These are phyloP conservation scores for Dacryopinax spathularia DNA, from an alignment of 768 basidiomycete species.

Conservation along the genomic window DNA sequence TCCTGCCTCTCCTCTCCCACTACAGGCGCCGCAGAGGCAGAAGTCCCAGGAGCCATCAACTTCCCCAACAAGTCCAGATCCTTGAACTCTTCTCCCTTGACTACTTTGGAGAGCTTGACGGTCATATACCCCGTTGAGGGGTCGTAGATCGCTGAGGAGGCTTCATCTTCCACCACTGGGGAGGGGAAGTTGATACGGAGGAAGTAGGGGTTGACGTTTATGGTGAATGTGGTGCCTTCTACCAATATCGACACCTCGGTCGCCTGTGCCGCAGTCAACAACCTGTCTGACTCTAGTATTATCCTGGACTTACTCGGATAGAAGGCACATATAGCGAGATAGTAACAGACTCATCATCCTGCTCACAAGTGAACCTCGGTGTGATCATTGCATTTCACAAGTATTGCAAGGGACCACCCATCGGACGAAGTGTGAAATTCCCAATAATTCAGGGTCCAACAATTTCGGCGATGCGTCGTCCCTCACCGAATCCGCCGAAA, in stretches of 20 bases:
- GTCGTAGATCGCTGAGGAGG: slow-evolving; percentile 59
- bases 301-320: slow-evolving; percentile 32
- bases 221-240: slow-evolving; percentile 48
- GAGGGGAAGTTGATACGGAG: slow-evolving; percentile 63
- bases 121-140: slow-evolving; percentile 64
- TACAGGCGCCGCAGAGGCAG: slow-evolving; percentile 24
- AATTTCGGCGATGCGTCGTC: background rate
- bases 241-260: slow-evolving; percentile 68
- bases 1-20: slow-evolving; percentile 10
- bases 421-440: too few relatives aligned
- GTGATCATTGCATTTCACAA: slow-evolving; percentile 45
- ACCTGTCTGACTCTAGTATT: background rate
- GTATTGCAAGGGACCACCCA: background rate
- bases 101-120: slow-evolving; percentile 55
- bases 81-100: slow-evolving; percentile 49
- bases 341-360: slow-evolving; percentile 41
- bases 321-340: slow-evolving; percentile 57
- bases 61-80: slow-evolving; percentile 70
- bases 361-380: slow-evolving; percentile 56
- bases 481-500: background rate
- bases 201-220: slow-evolving; percentile 76
- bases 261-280: slow-evolving; percentile 37
- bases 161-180: slow-evolving; percentile 51
- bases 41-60: slow-evolving; percentile 44
- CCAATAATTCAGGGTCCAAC: background rate